Conservation (phyloP, 2,329 filamentous ascomycete species). For the Bimuria novae-zelandiae region DNA sequence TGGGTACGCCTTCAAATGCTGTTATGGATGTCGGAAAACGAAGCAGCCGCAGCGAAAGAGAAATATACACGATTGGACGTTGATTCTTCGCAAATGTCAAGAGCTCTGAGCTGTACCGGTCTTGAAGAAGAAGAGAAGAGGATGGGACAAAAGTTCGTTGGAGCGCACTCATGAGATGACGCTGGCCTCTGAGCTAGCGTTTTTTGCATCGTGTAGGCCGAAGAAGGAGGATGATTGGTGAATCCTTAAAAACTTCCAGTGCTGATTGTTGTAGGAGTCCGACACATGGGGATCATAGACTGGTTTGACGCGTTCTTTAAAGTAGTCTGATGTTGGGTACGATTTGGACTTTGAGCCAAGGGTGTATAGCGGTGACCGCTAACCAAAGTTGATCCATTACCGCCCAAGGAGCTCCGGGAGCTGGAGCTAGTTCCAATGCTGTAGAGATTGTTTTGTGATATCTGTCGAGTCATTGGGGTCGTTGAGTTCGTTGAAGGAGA, state of each 20-base stretch:
- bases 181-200: no score
- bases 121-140: not conserved
- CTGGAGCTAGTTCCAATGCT: slow-evolving; percentile 44
- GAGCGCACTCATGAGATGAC: not conserved
- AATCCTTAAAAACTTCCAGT: slow-evolving; percentile 19
- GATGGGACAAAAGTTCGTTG: not conserved
- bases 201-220: no score
- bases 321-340: slow-evolving; percentile 5
- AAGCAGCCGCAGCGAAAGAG: not conserved
- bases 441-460: slow-evolving; percentile 45
- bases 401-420: slow-evolving; percentile 35
- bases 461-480: slow-evolving; percentile 31
- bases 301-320: slow-evolving; percentile 18
- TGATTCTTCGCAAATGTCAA: not conserved
- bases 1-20: slow-evolving; percentile 2
- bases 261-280: slow-evolving; percentile 21
- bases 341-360: slow-evolving; percentile 8
- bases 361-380: slow-evolving; percentile 48
- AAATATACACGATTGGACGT: no score
- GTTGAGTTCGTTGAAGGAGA: slow-evolving; percentile 21
- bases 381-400: slow-evolving; percentile 40
- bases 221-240: not conserved
- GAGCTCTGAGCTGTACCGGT: not conserved
- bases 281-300: slow-evolving; percentile 7
- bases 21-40: not conserved